Percentiles rank a stretch among this genome's conserved stretches.
Evolutionary conservation across 139 green algal species (phyloP).

Genomic region (Chlamydomonas incerta): DNA sequence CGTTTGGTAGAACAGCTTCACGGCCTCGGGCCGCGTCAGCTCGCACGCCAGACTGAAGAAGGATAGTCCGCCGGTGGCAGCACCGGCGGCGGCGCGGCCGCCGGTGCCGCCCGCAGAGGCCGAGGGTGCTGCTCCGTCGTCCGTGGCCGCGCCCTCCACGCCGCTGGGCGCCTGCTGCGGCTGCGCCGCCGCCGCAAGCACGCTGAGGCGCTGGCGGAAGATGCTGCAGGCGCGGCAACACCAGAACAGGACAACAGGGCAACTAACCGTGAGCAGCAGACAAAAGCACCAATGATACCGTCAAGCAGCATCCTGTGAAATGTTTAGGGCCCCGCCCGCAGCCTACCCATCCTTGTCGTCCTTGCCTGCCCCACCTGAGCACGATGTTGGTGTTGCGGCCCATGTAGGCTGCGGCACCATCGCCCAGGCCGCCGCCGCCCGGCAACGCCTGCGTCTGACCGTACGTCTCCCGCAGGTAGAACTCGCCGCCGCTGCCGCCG

Average conservation of each 20-base stretch:
- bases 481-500: not conserved
- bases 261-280: too few relatives aligned
- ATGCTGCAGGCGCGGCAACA: conserved; percentile 34
- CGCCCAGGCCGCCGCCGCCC: too few relatives aligned
- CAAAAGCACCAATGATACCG: too few relatives aligned
- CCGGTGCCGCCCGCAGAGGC: not conserved
- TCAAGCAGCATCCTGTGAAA: too few relatives aligned
- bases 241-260: too few relatives aligned
- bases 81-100: not conserved
- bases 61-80: not conserved
- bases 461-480: conserved; percentile 15
- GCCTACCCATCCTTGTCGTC: too few relatives aligned
- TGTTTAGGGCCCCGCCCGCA: too few relatives aligned
- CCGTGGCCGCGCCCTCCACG: not conserved
- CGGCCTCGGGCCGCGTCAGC: conserved; percentile 37
- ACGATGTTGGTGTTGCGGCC: not conserved
- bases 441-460: conserved; percentile 33
- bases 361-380: conserved; percentile 6
- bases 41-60: conserved; percentile 35
- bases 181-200: not conserved
- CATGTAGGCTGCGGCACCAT: not conserved
- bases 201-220: conserved; percentile 35
- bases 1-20: conserved; percentile 58
- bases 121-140: not conserved
- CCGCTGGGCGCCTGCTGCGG: too few relatives aligned